Evolutionary conservation across 495 filamentous ascomycete species (phyloP).

Genomic region (Penicillium antarcticum): DNA sequence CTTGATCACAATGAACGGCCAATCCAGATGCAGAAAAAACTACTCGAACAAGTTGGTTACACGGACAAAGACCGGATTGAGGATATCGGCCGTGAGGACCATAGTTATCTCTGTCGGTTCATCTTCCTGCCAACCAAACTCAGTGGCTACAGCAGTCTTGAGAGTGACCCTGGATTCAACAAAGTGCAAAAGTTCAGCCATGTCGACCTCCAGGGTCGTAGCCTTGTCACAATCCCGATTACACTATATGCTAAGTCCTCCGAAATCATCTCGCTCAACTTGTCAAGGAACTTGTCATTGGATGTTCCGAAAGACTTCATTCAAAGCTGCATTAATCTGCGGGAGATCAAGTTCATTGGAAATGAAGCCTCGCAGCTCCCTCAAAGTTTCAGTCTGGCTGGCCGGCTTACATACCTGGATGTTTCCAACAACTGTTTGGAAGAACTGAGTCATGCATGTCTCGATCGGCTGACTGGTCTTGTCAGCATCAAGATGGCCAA

Average conservation of each 20-base stretch:
- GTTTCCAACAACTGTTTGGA: slow-evolving; percentile 92
- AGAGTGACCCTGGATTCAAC: slow-evolving; percentile 73
- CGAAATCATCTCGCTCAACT: slow-evolving; percentile 92
- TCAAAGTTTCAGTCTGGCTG: slow-evolving; percentile 77
- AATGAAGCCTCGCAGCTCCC: slow-evolving; percentile 91
- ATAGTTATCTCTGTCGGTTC: slow-evolving; percentile 94
- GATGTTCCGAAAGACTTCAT: slow-evolving; percentile 97
- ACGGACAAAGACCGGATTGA: slow-evolving; percentile 83
- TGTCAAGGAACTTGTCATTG: slow-evolving; percentile 86
- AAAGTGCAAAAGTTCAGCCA: slow-evolving; percentile 87
- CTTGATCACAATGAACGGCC: slow-evolving; percentile 76
- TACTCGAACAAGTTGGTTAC: slow-evolving; percentile 91
- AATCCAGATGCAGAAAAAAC: slow-evolving; percentile 85
- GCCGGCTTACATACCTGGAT: slow-evolving; percentile 80
- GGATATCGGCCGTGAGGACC: slow-evolving; percentile 95
- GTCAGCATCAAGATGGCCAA: slow-evolving; percentile 91
- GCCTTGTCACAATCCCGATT: slow-evolving; percentile 92
- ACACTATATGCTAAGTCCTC: slow-evolving; percentile 83
- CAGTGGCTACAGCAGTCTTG: slow-evolving; percentile 65
- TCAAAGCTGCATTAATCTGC: slow-evolving; percentile 81
- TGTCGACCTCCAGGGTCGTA: slow-evolving; percentile 87
- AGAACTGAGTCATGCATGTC: slow-evolving; percentile 75
- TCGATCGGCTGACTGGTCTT: slow-evolving; percentile 67
- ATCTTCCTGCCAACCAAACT: slow-evolving; percentile 86
- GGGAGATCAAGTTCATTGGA: slow-evolving; percentile 90